Evolutionary conservation across 1,139 yeast genomes (phyloP).

Genomic region (Geotrichum reessii): DNA sequence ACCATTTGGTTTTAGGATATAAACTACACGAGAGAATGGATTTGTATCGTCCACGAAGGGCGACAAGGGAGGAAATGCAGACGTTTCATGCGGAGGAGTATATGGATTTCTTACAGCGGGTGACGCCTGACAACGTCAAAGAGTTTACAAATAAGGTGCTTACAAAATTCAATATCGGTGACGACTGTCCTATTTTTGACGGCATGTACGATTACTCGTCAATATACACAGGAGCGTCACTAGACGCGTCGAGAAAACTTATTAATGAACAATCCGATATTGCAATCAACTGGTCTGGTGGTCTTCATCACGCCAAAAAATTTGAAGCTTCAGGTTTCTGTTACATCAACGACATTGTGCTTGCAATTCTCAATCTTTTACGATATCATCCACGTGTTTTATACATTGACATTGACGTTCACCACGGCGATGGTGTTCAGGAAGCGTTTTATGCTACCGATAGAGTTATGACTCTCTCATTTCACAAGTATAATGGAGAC

Average conservation of each 20-base stretch:
- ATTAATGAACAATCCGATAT: slow-evolving; percentile 84
- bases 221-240: slow-evolving; percentile 84
- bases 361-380: slow-evolving; percentile 74
- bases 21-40: slow-evolving; percentile 89
- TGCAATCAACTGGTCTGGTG: slow-evolving; percentile 97
- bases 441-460: slow-evolving; percentile 95
- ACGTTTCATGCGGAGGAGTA: slow-evolving; percentile 88
- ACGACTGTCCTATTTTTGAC: slow-evolving; percentile 96
- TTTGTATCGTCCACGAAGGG: slow-evolving; percentile 72
- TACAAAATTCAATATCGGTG: slow-evolving; percentile 86
- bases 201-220: slow-evolving; percentile 86
- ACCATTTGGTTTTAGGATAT: slow-evolving; percentile 80
- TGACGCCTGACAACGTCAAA: slow-evolving; percentile 74
- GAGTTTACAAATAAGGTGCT: slow-evolving; percentile 51
- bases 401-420: slow-evolving; percentile 91
- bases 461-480: slow-evolving; percentile 89
- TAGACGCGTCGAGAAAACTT: slow-evolving; percentile 86
- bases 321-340: slow-evolving; percentile 93
- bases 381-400: slow-evolving; percentile 86
- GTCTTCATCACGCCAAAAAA: slow-evolving; percentile 94
- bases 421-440: slow-evolving; percentile 98
- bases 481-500: slow-evolving; percentile 92
- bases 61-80: slow-evolving; percentile 69
- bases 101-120: slow-evolving; percentile 64
- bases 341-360: slow-evolving; percentile 88